A percentile compares a stretch with the other conserved stretches of the same genome.
Evolutionary conservation across 139 green algal genomes (phyloP).

Genomic region (Ettlia oleoabundans): DNA sequence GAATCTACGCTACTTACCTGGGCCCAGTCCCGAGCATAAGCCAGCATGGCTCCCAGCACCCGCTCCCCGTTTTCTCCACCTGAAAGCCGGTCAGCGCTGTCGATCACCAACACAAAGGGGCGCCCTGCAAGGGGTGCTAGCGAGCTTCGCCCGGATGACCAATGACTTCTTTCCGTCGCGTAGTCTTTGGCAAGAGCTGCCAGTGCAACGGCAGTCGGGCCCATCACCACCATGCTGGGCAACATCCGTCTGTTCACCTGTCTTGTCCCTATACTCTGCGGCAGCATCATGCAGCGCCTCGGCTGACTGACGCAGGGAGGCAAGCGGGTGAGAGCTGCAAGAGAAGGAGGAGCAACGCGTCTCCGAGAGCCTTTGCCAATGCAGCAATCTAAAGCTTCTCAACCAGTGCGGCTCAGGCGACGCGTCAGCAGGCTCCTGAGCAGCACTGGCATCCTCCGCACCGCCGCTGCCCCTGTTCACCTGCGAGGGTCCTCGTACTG

Average conservation of each 20-base stretch:
- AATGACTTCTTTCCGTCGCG: too few relatives aligned
- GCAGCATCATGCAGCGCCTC: constrained; percentile 37
- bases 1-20: not conserved
- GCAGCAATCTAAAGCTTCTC: too few relatives aligned
- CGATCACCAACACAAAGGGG: constrained; percentile 55
- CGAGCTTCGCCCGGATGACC: too few relatives aligned
- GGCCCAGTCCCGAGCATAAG: constrained; percentile 29
- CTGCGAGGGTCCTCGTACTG: constrained; percentile 15
- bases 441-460: not conserved
- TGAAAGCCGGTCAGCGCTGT: constrained; percentile 44
- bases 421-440: not conserved
- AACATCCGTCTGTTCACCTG: too few relatives aligned
- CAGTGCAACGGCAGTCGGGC: too few relatives aligned
- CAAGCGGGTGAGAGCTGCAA: constrained; percentile 23
- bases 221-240: too few relatives aligned
- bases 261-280: constrained; percentile 6
- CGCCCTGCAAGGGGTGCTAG: constrained; percentile 30
- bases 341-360: not conserved
- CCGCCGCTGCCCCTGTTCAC: not conserved
- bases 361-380: not conserved
- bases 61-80: constrained; percentile 3
- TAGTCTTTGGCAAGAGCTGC: too few relatives aligned
- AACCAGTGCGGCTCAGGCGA: not conserved
- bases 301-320: constrained; percentile 3
- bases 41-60: constrained; percentile 6